Percentiles rank a stretch among this genome's conserved stretches.
These are phyloP conservation scores for Globisporangium yorkense DNA, from an alignment of 352 stramenopile species.

Conservation along the genomic window DNA sequence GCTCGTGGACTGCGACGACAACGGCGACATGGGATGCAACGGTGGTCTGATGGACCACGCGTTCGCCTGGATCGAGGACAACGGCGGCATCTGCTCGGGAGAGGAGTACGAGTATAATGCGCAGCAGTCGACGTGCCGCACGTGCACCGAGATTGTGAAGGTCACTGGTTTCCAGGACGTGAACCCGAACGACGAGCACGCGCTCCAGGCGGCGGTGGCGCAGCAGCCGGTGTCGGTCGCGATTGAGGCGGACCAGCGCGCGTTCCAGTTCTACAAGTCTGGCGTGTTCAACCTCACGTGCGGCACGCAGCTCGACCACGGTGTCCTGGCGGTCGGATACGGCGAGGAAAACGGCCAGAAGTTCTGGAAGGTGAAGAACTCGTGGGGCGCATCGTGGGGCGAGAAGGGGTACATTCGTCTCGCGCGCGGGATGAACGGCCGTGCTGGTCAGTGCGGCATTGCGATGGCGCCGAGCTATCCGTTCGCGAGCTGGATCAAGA, in stretches of 20 bases:
- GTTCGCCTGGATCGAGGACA: conserved; percentile 93
- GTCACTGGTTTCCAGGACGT: conserved; percentile 91
- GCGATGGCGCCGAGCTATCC: conserved; percentile 74
- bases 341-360: conserved; percentile 79
- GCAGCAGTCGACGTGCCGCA: conserved; percentile 62
- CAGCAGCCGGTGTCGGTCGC: conserved; percentile 93
- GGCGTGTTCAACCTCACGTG: conserved; percentile 86
- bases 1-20: conserved; percentile 96
- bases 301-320: conserved; percentile 95
- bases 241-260: conserved; percentile 91
- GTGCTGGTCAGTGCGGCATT: conserved; percentile 64
- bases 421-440: conserved; percentile 53
- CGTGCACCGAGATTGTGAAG: conserved; percentile 79
- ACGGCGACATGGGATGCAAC: conserved; percentile 94
- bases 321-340: conserved; percentile 95
- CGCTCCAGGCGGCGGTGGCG: conserved; percentile 86
- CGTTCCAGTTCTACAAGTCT: conserved; percentile 96
- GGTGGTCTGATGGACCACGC: conserved; percentile 98
- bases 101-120: conserved; percentile 94
- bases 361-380: conserved; percentile 98
- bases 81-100: conserved; percentile 92
- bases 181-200: conserved; percentile 68
- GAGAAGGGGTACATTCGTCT: conserved; percentile 92
- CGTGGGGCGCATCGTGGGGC: conserved; percentile 92
- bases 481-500: conserved; percentile 31